Conservation (phyloP, 805 yeast species). For the Saturnispora serradocipensis region DNA sequence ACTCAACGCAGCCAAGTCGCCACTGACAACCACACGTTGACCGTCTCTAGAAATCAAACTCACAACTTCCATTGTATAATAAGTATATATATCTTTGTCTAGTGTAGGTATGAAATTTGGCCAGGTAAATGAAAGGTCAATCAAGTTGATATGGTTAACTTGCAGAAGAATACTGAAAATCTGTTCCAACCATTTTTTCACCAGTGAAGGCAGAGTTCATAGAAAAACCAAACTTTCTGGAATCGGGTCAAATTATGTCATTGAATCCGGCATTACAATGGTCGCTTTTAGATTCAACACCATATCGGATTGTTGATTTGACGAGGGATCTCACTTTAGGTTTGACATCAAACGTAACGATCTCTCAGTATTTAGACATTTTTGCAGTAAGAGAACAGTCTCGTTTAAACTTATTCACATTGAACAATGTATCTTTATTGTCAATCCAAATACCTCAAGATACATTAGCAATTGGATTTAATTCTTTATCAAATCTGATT, state of each 20-base stretch:
- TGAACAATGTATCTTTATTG: slow-evolving; percentile 23
- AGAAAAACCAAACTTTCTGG: background rate
- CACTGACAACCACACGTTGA: slow-evolving; percentile 47
- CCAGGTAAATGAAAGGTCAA: background rate
- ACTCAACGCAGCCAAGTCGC: slow-evolving; percentile 70
- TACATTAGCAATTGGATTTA: background rate
- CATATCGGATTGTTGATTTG: slow-evolving; percentile 56
- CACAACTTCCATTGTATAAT: background rate
- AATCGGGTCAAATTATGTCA: background rate
- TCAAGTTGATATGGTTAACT: background rate
- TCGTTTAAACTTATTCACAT: slow-evolving; percentile 24
- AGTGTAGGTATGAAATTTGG: background rate
- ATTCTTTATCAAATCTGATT: slow-evolving; percentile 27
- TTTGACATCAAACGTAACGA: background rate
- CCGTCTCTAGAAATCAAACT: slow-evolving; percentile 63
- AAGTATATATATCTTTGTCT: background rate
- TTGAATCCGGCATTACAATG: slow-evolving; percentile 37
- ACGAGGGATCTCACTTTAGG: slow-evolving; percentile 11
- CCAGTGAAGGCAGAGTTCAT: too few species aligned
- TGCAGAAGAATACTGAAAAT: background rate
- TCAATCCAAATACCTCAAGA: background rate
- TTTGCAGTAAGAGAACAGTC: slow-evolving; percentile 30
- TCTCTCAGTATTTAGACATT: background rate
- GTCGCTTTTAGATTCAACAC: slow-evolving; percentile 70
- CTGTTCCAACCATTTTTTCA: too few species aligned